Evolutionary conservation across 495 filamentous ascomycete genomes (phyloP), one percentile per base, ranked within the genome.

Genomic region (Achaetomiella virescens): DNA sequence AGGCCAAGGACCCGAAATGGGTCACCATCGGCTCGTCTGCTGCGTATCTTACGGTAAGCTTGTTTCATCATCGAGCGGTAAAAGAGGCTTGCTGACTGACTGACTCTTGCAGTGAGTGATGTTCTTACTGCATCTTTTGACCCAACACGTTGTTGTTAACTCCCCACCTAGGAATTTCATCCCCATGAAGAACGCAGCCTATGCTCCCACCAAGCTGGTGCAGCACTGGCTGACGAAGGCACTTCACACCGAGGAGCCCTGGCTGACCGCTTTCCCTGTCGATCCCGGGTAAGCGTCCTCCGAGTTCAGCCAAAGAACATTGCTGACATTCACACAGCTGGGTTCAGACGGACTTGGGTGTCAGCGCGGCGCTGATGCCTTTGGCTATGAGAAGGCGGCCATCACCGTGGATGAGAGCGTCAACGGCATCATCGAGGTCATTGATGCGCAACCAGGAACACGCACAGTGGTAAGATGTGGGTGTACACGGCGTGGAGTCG

Each of bases 261-360:
- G 65, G 60, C 55, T 76, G 7, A 70, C 52, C 6, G 65, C 69
- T 0, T 75, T 78, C 29, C 58, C 66, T 0, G 15, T 69, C 38
- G 57, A 66, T 57, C 62, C 66, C 31, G 57, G 48, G 48, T 50
- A 12, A 50, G 48, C 24, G 17, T 11, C 9, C 8, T 7, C 14
- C 24, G 11, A 22, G 2, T 14, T 8, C 1, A 20, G 29, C 6
- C 3, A 5, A n/a, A 17, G 38, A 20, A 17, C 12, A 42, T 6
- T 44, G 21, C 42, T 44, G 7, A 24, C 42, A 2, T 15, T 12
- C 5, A 10, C 75, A 12, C 9, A 50, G 48, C 36, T 40, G 48
- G 35, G 69, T 69, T 6, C 70, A 72, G 37, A 81, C 77, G 2
- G 75, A 78, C 0, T 46, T 79, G 48, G 77, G 77, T n/a, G n/a